These are phyloP conservation scores for Trichoderma citrinoviride DNA, from an alignment of 2,329 filamentous ascomycete species.

Conservation along the genomic window DNA sequence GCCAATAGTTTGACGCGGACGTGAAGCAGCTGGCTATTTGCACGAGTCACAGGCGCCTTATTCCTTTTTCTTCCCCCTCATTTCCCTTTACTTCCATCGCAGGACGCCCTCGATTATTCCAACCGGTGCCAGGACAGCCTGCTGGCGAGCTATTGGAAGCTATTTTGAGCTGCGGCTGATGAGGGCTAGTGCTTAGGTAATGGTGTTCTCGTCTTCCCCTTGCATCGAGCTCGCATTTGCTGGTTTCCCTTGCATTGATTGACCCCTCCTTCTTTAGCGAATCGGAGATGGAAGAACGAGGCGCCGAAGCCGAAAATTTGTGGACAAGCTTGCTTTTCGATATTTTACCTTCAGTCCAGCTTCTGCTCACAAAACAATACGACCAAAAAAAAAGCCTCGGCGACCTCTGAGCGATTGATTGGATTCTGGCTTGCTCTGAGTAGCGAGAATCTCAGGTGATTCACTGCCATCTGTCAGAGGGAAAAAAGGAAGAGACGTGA, in stretches of 20 bases:
- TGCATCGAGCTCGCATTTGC: not conserved
- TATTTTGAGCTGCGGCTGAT: not conserved
- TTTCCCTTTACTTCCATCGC: not conserved
- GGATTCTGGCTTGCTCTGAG: not conserved
- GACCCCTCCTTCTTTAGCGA: not conserved
- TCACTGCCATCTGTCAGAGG: not conserved
- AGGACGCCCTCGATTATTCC: too few species aligned
- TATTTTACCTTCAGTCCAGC: not conserved
- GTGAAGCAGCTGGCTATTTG: not conserved
- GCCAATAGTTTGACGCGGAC: not conserved
- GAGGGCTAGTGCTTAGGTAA: not conserved
- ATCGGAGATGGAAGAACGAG: conserved; percentile 10
- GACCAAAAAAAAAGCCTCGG: not conserved
- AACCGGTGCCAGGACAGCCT: too few species aligned
- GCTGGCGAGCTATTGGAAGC: not conserved
- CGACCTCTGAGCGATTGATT: conserved; percentile 6
- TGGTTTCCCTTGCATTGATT: not conserved
- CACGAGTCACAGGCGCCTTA: not conserved
- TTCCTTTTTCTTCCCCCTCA: not conserved
- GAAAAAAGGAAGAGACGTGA: too few species aligned
- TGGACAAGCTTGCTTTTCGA: conserved; percentile 3
- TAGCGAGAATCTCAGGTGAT: not conserved
- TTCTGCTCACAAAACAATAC: not conserved
- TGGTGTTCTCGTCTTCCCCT: not conserved
- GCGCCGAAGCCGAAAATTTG: conserved; percentile 10